Percentiles rank a stretch among this genome's conserved stretches.
Conservation (phyloP, 2,329 filamentous ascomycete genomes). For the Fusarium robinianum region DNA sequence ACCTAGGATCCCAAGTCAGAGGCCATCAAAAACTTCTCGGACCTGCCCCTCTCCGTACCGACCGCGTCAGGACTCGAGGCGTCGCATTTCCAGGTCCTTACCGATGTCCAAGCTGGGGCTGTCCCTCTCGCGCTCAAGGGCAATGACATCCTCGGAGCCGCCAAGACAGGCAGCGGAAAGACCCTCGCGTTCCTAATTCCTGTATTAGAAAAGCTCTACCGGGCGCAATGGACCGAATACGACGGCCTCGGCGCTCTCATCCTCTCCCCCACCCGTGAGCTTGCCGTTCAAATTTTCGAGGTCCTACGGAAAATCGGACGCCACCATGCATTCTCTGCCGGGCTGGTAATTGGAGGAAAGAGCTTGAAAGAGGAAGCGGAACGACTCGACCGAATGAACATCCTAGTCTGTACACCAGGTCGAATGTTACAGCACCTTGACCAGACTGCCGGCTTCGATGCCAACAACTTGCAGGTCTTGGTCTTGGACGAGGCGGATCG, state of each 20-base stretch:
- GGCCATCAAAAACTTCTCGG: slow-evolving; percentile 71
- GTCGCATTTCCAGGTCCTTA: slow-evolving; percentile 87
- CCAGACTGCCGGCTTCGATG: slow-evolving; percentile 87
- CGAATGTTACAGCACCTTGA: slow-evolving; percentile 95
- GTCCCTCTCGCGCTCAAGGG: slow-evolving; percentile 86
- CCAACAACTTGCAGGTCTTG: slow-evolving; percentile 88
- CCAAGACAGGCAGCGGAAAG: slow-evolving; percentile 95
- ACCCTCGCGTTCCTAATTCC: slow-evolving; percentile 92
- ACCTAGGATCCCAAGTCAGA: slow-evolving; percentile 62
- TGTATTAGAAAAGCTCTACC: slow-evolving; percentile 89
- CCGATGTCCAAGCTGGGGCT: slow-evolving; percentile 89
- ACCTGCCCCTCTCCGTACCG: slow-evolving; percentile 82
- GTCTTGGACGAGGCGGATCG: slow-evolving; percentile 95
- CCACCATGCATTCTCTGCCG: slow-evolving; percentile 88
- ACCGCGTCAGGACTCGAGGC: slow-evolving; percentile 79
- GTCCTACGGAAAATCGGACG: slow-evolving; percentile 88
- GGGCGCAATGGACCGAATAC: slow-evolving; percentile 83
- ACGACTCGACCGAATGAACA: slow-evolving; percentile 89
- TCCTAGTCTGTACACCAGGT: slow-evolving; percentile 92
- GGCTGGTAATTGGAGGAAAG: slow-evolving; percentile 92
- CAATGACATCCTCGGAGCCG: slow-evolving; percentile 86
- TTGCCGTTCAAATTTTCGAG: slow-evolving; percentile 96
- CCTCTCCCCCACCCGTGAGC: slow-evolving; percentile 89
- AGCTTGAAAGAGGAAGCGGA: slow-evolving; percentile 85
- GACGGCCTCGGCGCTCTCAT: slow-evolving; percentile 93